phyloP scores from a whole-genome alignment of 805 yeast species.

The Nakazawaea ishiwadae region DNA sequence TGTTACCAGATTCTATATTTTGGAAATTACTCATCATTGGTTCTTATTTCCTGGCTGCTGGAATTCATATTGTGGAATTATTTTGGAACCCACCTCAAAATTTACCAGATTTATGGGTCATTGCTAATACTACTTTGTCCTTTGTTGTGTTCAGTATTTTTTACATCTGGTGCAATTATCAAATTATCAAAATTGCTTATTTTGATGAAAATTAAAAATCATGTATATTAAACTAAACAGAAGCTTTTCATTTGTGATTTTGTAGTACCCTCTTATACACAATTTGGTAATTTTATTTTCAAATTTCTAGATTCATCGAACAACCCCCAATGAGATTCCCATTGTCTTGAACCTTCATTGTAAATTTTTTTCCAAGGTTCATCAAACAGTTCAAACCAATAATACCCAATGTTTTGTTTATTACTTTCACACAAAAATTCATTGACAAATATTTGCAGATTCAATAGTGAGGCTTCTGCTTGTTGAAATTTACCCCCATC shows the following conservation, averaged over 20 bases:
- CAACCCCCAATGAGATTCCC: conserved; percentile 76
- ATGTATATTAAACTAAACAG: too few species aligned
- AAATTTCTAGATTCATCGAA: conserved; percentile 44
- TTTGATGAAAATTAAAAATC: neutral
- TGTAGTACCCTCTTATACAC: too few species aligned
- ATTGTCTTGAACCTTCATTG: conserved; percentile 38
- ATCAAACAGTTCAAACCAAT: conserved; percentile 66
- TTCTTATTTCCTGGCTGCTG: conserved; percentile 47
- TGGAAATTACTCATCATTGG: conserved; percentile 47
- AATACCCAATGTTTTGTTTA: conserved; percentile 40
- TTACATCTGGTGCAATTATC: conserved; percentile 79
- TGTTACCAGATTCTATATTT: conserved; percentile 44
- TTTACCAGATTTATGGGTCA: conserved; percentile 84
- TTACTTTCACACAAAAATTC: conserved; percentile 47
- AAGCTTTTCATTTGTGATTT: too few species aligned
- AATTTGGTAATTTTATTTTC: conserved; percentile 41
- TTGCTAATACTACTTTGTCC: conserved; percentile 67
- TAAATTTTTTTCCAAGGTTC: conserved; percentile 64
- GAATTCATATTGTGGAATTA: conserved; percentile 51
- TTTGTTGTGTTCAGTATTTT: conserved; percentile 71
- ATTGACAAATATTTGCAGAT: conserved; percentile 43
- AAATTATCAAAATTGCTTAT: conserved; percentile 23
- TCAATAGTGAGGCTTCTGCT: conserved; percentile 41
- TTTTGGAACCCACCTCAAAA: conserved; percentile 45
- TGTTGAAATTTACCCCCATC: conserved; percentile 46